phyloP scores from a whole-genome alignment of 2,329 filamentous ascomycete species.

The Hawksworthiomyces lignivorus region DNA sequence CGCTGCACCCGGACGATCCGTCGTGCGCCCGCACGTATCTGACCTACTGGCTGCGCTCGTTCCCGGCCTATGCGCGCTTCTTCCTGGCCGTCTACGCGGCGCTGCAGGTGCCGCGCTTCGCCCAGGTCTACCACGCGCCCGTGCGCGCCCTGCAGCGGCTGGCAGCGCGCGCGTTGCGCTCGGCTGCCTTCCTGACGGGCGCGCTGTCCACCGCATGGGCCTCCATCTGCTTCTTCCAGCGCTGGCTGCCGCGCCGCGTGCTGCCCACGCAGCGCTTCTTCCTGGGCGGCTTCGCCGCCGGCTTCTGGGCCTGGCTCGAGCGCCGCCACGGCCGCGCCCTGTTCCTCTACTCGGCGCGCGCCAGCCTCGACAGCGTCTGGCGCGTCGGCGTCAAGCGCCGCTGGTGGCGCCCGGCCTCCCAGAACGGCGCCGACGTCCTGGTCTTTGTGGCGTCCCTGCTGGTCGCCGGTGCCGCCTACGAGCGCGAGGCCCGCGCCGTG shows the following conservation, averaged over 20 bases:
- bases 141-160: slow-evolving; percentile 59
- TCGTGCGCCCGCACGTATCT: slow-evolving; percentile 83
- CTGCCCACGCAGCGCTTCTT: slow-evolving; percentile 83
- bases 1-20: slow-evolving; percentile 80
- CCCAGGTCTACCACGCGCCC: slow-evolving; percentile 59
- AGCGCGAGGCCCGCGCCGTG: slow-evolving; percentile 60
- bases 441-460: slow-evolving; percentile 75
- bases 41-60: slow-evolving; percentile 77
- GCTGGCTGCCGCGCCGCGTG: slow-evolving; percentile 63
- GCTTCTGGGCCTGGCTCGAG: slow-evolving; percentile 77
- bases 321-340: slow-evolving; percentile 54
- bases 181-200: slow-evolving; percentile 71
- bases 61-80: slow-evolving; percentile 70
- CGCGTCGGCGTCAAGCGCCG: slow-evolving; percentile 88
- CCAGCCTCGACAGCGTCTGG: slow-evolving; percentile 79
- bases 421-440: slow-evolving; percentile 75
- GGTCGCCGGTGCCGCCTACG: slow-evolving; percentile 69
- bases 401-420: slow-evolving; percentile 84
- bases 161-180: slow-evolving; percentile 61
- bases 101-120: slow-evolving; percentile 60
- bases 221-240: slow-evolving; percentile 81
- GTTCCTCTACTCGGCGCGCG: slow-evolving; percentile 70
- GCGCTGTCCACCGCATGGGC: slow-evolving; percentile 85
- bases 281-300: slow-evolving; percentile 76
- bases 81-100: slow-evolving; percentile 68